phyloP scores from a whole-genome alignment of 164 flowering plant genomes.

The Aristolochia contorta region DNA sequence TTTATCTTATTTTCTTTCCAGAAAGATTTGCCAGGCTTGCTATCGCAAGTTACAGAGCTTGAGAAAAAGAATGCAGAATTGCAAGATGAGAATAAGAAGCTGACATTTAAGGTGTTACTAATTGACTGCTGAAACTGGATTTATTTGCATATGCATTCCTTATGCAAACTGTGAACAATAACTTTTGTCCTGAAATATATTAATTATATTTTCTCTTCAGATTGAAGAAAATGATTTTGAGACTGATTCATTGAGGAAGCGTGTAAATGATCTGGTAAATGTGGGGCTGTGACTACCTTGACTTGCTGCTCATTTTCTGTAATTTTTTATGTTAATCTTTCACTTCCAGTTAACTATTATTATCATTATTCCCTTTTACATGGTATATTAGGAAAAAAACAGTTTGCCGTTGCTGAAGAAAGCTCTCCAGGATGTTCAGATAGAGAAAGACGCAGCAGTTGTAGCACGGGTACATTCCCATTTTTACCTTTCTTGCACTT shows the following conservation, averaged over 20 bases:
- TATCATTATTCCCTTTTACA: neutral
- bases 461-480: conserved; percentile 56
- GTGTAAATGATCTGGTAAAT: conserved; percentile 66
- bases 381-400: conserved; percentile 46
- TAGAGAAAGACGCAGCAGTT: conserved; percentile 97
- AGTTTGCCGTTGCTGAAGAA: conserved; percentile 72
- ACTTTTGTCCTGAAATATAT: neutral
- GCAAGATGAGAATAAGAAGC: conserved; percentile 49
- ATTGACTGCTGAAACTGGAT: neutral
- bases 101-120: conserved; percentile 38
- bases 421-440: conserved; percentile 86
- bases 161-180: too few species aligned
- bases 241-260: conserved; percentile 41
- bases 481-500: conserved; percentile 7
- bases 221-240: conserved; percentile 49
- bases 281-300: neutral
- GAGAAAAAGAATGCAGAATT: conserved; percentile 53
- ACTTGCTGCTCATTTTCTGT: neutral
- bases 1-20: conserved; percentile 8
- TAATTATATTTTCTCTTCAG: conserved; percentile 28
- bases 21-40: conserved; percentile 61
- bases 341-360: neutral
- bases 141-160: neutral
- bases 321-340: neutral
- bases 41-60: conserved; percentile 54